phyloP scores from a whole-genome alignment of 495 filamentous ascomycete species.

The Talaromyces trachyspermus region DNA sequence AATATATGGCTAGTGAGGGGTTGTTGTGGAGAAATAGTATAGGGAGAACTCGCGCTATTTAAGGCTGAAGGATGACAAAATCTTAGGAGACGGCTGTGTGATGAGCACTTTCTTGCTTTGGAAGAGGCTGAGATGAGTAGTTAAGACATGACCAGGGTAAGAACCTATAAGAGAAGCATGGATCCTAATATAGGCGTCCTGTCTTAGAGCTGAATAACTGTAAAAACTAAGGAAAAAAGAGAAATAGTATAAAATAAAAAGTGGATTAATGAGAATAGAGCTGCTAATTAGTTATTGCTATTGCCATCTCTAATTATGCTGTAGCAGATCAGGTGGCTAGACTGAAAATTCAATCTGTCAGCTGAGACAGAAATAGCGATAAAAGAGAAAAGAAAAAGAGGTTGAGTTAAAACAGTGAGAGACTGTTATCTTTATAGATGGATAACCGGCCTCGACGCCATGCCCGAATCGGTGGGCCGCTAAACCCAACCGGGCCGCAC shows the following conservation, averaged over 20 bases:
- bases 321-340: not conserved
- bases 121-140: not conserved
- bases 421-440: slow-evolving; percentile 2
- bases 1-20: not conserved
- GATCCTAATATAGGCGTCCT: not conserved
- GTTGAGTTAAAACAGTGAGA: slow-evolving; percentile 7
- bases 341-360: not conserved
- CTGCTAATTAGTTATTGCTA: not conserved
- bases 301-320: not conserved
- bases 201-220: not conserved
- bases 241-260: not conserved
- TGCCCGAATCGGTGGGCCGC: slow-evolving; percentile 4
- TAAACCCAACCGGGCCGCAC: not conserved
- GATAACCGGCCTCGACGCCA: not conserved
- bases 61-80: not conserved
- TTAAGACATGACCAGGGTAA: not conserved
- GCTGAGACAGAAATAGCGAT: not conserved
- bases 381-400: slow-evolving; percentile 1
- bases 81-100: not conserved
- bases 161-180: too few species aligned
- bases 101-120: not conserved
- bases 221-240: not conserved
- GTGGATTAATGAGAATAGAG: not conserved
- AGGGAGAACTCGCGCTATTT: too few species aligned
- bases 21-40: not conserved